Conservation (phyloP, 176 grass and related monocot genomes). For the Triticum aestivum region IWGSC_CS_RefSeq_v2.1 NC_057800.1:575399193-575399692, state of each 20-base stretch:
- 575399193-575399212: background rate
- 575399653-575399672: conserved; percentile 77
- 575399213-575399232: background rate
- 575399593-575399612: conserved; percentile 10
- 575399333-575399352: conserved; percentile 4
- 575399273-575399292: background rate
- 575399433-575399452: conserved; percentile 77
- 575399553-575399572: background rate
- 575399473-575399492: conserved; percentile 74
- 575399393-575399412: conserved; percentile 70
- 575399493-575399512: conserved; percentile 73
- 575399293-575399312: background rate
- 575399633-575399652: conserved; percentile 69
- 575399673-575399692: background rate
- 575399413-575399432: conserved; percentile 71
- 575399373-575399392: background rate
- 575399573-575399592: conserved; percentile 18
- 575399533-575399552: conserved; percentile 28
- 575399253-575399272: background rate
- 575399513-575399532: conserved; percentile 78
- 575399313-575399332: background rate
- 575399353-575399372: conserved; percentile 20
- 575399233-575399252: background rate
- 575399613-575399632: conserved; percentile 57
- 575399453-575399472: conserved; percentile 69